A percentile compares a stretch with the other conserved stretches of the same genome.
These are phyloP conservation scores for Cercophora sp. DNA, from an alignment of 495 filamentous ascomycete genomes.

Conservation along the genomic window DNA sequence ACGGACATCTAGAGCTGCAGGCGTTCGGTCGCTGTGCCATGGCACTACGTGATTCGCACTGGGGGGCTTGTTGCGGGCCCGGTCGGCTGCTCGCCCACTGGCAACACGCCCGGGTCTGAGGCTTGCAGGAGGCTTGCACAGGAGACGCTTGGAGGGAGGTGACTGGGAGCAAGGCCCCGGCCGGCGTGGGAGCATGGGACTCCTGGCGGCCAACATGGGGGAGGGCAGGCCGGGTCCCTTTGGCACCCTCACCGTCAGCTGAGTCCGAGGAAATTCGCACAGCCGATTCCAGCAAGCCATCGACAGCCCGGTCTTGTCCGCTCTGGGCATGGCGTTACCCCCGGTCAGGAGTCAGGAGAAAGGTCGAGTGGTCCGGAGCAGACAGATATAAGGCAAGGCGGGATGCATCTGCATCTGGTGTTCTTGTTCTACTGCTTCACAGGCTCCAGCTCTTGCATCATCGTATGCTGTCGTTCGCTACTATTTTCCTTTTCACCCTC, in stretches of 20 bases:
- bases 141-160: neutral
- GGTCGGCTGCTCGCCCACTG: neutral
- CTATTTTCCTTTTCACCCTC: neutral
- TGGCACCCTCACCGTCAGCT: conserved; percentile 7
- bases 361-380: neutral
- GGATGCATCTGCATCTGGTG: neutral
- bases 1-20: neutral
- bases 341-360: neutral
- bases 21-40: conserved; percentile 4
- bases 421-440: neutral
- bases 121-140: neutral
- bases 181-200: neutral
- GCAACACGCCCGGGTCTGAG: neutral
- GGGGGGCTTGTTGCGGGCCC: neutral
- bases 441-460: neutral
- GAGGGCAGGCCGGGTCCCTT: too few relatives aligned
- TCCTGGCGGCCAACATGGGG: neutral
- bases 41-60: conserved; percentile 6
- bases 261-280: conserved; percentile 5
- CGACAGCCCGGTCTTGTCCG: too few relatives aligned
- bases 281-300: too few relatives aligned
- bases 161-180: neutral
- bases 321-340: neutral
- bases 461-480: conserved; percentile 1
- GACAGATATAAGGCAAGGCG: neutral